Evolutionary conservation across 257 asterid genomes (phyloP).

Genomic region (Petunia secreta): DNA sequence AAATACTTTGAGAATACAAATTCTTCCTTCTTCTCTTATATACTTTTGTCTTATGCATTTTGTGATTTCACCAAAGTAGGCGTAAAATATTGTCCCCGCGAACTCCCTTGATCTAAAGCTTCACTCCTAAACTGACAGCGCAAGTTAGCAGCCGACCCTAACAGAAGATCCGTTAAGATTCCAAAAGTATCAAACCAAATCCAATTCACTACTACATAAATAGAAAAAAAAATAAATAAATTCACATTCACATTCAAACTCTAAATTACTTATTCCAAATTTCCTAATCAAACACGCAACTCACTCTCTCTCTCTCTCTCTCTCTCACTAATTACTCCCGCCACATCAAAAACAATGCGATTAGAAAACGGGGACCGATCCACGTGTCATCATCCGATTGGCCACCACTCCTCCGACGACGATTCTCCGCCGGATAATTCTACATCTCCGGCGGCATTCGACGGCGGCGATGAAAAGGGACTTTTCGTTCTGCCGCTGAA

Average conservation of each 20-base stretch:
- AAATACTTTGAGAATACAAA: no score
- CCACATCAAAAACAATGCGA: slow-evolving; percentile 47
- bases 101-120: no score
- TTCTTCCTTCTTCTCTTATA: no score
- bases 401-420: slow-evolving; percentile 4
- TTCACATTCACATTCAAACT: neutral
- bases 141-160: no score
- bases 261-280: neutral
- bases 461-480: slow-evolving; percentile 40
- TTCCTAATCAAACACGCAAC: neutral
- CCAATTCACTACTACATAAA: slow-evolving; percentile 18
- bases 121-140: no score
- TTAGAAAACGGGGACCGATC: slow-evolving; percentile 44
- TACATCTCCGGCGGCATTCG: neutral
- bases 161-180: no score
- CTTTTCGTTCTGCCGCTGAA: slow-evolving; percentile 72
- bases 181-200: slow-evolving; percentile 41
- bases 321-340: slow-evolving; percentile 32
- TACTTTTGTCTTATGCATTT: no score
- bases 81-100: no score
- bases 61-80: no score
- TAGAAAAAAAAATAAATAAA: neutral
- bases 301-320: neutral
- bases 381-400: slow-evolving; percentile 45
- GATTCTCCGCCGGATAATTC: neutral